Evolutionary conservation across 768 basidiomycete species (phyloP), one percentile per base, ranked within the genome.

Genomic region (Rhodotorula sphaerocarpa): DNA sequence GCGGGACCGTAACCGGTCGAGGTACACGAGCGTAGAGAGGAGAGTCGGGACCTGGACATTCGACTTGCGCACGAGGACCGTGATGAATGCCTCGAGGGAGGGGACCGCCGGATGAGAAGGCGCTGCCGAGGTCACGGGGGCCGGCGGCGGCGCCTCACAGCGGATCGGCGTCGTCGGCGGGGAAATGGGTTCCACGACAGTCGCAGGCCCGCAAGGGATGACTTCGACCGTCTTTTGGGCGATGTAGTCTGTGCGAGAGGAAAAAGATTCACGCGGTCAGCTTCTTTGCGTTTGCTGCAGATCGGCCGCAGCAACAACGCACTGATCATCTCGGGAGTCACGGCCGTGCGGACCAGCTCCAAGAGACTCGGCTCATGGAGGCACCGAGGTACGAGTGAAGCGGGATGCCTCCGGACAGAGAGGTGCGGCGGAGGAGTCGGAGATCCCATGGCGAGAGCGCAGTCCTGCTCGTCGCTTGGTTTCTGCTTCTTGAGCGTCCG

Each of bases 21-120:
- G 84, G 78, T 92, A 96, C 68, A 93, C 79, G 73, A 96, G 80
- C 36, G 91, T 95, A 39, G 88, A 83, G 55, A 95, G 83, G 57
- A 99, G 80, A 27, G 91, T 96, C 31, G 89, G 80, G 10, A 89
- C 88, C 74, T 66, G 64, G 51, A 96, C 90, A 72, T 90, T 88
- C 45, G 87, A 87, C 73, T 81, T 80, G 65, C 83, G 79, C 66
- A 90, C 84, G 57, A 97, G 79, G 72, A 83, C 82, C 57, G 81
- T 76, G 74, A 99, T 92, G 75, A 95, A 99, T 57, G 85, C 81
- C 70, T 87, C 83, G 53, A 99, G 79, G 42, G 84, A 80, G 41
- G 88, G 83, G 34, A 86, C 74, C 55, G 74, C 77, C 27, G 72
- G 67, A 45, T 68, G 66, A 4, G n/a, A n/a, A n/a, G n/a, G n/a